Percentiles rank a stretch among this genome's conserved stretches.
These are phyloP conservation scores for Hirsutella thompsonii DNA, from an alignment of 2,329 filamentous ascomycete genomes.

Conservation along the genomic window DNA sequence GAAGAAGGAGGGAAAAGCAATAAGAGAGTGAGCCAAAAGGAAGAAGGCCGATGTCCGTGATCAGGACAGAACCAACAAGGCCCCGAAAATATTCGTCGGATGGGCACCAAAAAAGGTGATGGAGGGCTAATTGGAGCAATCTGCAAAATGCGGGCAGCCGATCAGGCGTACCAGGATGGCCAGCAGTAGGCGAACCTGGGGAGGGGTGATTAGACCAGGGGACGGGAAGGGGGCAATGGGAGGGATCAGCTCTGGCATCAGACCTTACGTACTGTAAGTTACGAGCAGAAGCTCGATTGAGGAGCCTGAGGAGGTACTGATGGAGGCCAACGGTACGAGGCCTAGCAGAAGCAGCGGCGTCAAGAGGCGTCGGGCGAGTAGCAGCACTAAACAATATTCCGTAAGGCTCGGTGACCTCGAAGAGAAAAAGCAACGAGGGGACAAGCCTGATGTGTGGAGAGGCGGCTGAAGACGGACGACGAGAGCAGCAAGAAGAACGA, in stretches of 20 bases:
- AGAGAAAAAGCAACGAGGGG: no score
- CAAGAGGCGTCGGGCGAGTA: no score
- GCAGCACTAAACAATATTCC: no score
- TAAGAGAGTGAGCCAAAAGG: not conserved
- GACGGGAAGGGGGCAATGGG: not conserved
- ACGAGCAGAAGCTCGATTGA: no score
- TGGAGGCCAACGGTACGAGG: no score
- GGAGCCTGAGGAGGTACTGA: no score
- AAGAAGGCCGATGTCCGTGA: not conserved
- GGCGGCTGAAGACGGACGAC: no score
- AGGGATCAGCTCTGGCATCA: not conserved
- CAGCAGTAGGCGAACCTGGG: not conserved
- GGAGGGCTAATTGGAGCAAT: constrained; percentile 11
- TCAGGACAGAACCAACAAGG: constrained; percentile 1
- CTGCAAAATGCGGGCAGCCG: constrained; percentile 10
- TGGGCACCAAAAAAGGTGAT: constrained; percentile 3
- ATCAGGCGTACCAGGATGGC: constrained; percentile 7
- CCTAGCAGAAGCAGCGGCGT: no score
- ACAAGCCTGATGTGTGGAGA: no score
- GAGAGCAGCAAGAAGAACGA: no score
- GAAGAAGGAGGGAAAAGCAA: not conserved
- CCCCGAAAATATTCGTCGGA: constrained; percentile 1
- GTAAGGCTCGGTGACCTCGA: no score
- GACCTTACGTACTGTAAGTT: not conserved
- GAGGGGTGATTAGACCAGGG: constrained; percentile 3